A percentile compares a stretch with the other conserved stretches of the same genome.
These are phyloP conservation scores for Pleurozium schreberi DNA, from an alignment of 225 moss, liverwort and hornwort species.

Conservation along the genomic window DNA sequence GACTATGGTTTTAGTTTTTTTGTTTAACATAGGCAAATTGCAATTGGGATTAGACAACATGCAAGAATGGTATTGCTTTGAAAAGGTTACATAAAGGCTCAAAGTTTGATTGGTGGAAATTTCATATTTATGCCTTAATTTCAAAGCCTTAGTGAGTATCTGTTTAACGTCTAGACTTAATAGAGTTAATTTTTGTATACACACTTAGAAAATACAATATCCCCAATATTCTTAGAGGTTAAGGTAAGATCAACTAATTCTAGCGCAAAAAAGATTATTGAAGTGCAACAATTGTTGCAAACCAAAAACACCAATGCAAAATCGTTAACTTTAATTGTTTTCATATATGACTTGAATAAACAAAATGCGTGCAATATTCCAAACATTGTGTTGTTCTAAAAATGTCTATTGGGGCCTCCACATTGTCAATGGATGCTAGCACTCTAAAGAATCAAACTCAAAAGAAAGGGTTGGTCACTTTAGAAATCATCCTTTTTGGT, in stretches of 20 bases:
- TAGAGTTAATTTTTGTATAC: too few species aligned
- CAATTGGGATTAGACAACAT: too few species aligned
- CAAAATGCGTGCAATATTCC: not conserved
- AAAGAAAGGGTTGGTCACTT: fast-evolving
- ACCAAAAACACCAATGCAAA: not conserved
- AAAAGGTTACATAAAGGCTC: not conserved
- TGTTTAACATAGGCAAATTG: not conserved
- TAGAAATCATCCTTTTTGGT: fast-evolving
- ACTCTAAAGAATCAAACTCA: fast-evolving
- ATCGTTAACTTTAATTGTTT: not conserved
- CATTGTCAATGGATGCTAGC: not conserved
- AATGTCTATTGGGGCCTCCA: not conserved
- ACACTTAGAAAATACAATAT: not conserved
- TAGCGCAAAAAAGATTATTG: not conserved
- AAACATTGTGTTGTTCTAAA: not conserved
- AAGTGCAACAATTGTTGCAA: not conserved
- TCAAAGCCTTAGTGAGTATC: not conserved
- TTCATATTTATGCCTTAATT: not conserved
- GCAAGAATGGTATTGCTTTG: not conserved
- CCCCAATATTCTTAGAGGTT: fast-evolving
- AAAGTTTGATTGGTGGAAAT: too few species aligned
- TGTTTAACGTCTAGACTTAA: not conserved
- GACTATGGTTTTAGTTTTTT: too few species aligned
- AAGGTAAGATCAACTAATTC: not conserved
- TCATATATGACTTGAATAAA: not conserved